These are phyloP conservation scores for Lepiota brunneoincarnata DNA, from an alignment of 768 basidiomycete genomes.

Conservation along the genomic window DNA sequence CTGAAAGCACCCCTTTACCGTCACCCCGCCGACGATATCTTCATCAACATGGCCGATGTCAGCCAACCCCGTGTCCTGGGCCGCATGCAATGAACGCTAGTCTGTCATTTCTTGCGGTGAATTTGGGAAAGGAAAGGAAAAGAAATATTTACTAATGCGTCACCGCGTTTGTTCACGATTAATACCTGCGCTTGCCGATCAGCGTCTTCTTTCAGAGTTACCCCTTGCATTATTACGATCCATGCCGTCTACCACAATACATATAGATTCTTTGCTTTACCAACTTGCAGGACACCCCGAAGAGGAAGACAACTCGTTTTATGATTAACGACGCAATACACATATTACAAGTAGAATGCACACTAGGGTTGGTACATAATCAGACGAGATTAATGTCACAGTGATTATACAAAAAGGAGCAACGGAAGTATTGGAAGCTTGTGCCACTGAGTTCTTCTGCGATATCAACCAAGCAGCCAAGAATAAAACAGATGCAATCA, in stretches of 20 bases:
- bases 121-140: neutral
- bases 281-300: neutral
- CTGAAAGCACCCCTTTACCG: slow-evolving; percentile 91
- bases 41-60: slow-evolving; percentile 90
- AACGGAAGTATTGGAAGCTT: no score
- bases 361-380: no score
- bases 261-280: neutral
- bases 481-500: neutral
- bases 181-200: neutral
- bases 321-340: neutral
- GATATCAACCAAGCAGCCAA: slow-evolving; percentile 14
- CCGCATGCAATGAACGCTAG: slow-evolving; percentile 32
- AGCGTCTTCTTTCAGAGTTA: neutral
- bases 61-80: slow-evolving; percentile 79
- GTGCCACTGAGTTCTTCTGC: no score
- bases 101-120: no score
- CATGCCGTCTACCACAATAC: neutral
- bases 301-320: neutral
- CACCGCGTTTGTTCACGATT: neutral
- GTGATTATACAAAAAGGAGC: no score
- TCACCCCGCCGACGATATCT: slow-evolving; percentile 93
- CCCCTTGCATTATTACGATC: slow-evolving; percentile 1
- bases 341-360: no score
- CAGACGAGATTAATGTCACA: no score
- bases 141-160: neutral